These are phyloP conservation scores for Amanita polypyramis DNA, from an alignment of 768 basidiomycete genomes.

Conservation along the genomic window DNA sequence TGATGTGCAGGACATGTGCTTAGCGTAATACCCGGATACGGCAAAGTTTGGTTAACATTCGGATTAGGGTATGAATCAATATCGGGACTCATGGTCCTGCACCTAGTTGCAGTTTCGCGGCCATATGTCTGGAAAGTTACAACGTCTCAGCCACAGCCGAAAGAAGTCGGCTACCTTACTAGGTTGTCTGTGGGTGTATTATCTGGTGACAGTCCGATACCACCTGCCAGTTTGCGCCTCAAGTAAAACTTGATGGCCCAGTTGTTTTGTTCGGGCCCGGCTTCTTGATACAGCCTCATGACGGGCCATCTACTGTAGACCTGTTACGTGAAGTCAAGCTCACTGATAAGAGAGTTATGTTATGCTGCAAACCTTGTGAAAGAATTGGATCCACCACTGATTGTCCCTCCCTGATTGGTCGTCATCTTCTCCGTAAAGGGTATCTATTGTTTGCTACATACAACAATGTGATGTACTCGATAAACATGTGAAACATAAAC, in stretches of 20 bases:
- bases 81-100: neutral
- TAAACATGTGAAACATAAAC: neutral
- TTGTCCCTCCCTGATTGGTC: neutral
- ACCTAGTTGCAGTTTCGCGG: neutral
- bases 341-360: neutral
- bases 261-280: slow-evolving; percentile 11
- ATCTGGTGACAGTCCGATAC: neutral
- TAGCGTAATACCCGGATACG: slow-evolving; percentile 2
- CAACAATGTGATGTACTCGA: neutral
- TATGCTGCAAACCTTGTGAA: neutral
- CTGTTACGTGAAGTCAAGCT: neutral
- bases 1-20: slow-evolving; percentile 14
- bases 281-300: neutral
- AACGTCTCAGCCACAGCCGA: neutral
- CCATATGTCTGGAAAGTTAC: neutral
- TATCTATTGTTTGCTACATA: slow-evolving; percentile 2
- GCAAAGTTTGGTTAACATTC: neutral
- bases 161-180: too few relatives aligned
- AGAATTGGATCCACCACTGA: slow-evolving; percentile 1
- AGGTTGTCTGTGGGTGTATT: neutral
- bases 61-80: neutral
- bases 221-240: slow-evolving; percentile 9
- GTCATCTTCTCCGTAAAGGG: slow-evolving; percentile 1
- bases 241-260: slow-evolving; percentile 18
- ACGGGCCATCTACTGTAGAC: slow-evolving; percentile 1